Conservation (phyloP, 495 filamentous ascomycete genomes). For the Penicillium turbatum region DNA sequence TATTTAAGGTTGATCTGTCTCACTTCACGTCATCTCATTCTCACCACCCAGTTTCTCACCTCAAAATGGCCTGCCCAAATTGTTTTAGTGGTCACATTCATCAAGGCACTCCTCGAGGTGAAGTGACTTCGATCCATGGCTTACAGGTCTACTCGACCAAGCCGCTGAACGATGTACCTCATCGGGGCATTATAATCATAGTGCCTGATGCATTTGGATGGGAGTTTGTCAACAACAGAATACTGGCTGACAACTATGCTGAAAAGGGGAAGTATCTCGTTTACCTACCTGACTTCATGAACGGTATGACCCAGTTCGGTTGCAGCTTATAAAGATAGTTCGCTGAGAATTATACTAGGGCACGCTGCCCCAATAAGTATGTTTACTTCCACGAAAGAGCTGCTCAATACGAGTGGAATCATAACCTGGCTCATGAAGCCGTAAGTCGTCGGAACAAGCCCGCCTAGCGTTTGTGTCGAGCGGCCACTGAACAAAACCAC, state of each 20-base stretch:
- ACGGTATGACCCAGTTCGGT: slow-evolving; percentile 35
- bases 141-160: neutral
- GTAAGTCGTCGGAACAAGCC: neutral
- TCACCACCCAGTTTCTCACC: neutral
- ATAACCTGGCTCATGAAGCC: neutral
- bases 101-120: neutral
- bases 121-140: neutral
- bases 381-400: neutral
- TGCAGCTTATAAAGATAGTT: neutral
- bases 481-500: neutral
- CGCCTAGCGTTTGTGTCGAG: no score
- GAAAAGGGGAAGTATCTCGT: slow-evolving; percentile 44
- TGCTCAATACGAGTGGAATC: neutral
- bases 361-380: neutral
- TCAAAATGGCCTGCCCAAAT: neutral
- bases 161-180: neutral
- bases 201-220: slow-evolving; percentile 58
- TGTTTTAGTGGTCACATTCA: neutral
- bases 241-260: slow-evolving; percentile 52
- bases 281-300: slow-evolving; percentile 58
- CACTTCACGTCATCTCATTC: neutral
- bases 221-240: slow-evolving; percentile 49
- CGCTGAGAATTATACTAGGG: neutral
- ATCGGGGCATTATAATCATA: slow-evolving; percentile 49
- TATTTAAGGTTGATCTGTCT: no score